phyloP scores from a whole-genome alignment of 2,329 filamentous ascomycete genomes.

The Albophoma yamanashiensis region DNA sequence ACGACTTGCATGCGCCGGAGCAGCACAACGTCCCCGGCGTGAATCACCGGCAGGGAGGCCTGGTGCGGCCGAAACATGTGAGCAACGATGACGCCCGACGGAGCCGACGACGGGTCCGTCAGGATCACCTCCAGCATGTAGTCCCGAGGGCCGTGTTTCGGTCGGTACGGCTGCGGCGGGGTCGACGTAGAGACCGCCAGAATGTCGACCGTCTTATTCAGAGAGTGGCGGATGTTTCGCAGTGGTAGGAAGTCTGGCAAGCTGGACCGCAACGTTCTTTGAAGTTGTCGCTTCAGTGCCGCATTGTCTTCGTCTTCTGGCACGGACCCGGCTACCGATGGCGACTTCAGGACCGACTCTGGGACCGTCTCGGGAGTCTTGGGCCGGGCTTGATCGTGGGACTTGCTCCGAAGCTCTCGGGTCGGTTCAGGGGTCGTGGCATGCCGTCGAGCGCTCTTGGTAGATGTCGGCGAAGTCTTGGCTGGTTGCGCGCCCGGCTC shows the following conservation, averaged over 20 bases:
- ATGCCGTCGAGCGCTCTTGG: slow-evolving; percentile 11
- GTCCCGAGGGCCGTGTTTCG: slow-evolving; percentile 47
- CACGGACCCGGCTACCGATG: slow-evolving; percentile 15
- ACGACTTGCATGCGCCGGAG: slow-evolving; percentile 45
- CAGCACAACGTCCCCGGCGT: slow-evolving; percentile 46
- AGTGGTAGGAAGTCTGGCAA: slow-evolving; percentile 43
- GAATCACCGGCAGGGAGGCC: slow-evolving; percentile 42
- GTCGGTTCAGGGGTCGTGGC: slow-evolving; percentile 11
- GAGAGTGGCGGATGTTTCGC: slow-evolving; percentile 37
- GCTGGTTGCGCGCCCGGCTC: not conserved
- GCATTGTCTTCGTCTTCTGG: slow-evolving; percentile 16
- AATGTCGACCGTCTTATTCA: slow-evolving; percentile 40
- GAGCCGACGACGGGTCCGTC: slow-evolving; percentile 44
- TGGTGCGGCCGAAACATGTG: slow-evolving; percentile 49
- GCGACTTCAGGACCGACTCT: slow-evolving; percentile 11
- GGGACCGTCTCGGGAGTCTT: slow-evolving; percentile 10
- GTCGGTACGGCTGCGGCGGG: slow-evolving; percentile 39
- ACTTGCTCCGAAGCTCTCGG: slow-evolving; percentile 13
- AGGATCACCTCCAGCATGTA: slow-evolving; percentile 48
- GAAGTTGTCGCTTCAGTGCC: slow-evolving; percentile 33
- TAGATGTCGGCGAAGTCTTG: slow-evolving; percentile 4
- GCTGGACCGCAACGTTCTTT: slow-evolving; percentile 33
- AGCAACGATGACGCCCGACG: slow-evolving; percentile 39
- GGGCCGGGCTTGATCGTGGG: slow-evolving; percentile 8
- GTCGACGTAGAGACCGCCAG: slow-evolving; percentile 42